Conservation (phyloP, 164 flowering plant genomes). For the Magnolia officinalis region DNA sequence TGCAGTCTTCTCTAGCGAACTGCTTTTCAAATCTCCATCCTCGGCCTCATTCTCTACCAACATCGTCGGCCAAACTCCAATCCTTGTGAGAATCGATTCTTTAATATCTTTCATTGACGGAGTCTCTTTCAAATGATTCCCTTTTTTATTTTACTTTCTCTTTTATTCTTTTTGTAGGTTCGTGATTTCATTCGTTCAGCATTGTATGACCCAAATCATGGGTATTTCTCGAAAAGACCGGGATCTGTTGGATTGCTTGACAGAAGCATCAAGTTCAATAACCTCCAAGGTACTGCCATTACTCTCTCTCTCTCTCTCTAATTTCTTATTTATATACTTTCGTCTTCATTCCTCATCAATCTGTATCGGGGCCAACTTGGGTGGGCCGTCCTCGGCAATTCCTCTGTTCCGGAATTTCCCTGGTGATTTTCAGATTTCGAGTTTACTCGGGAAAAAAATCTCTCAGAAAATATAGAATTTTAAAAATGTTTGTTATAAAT, state of each 20-base stretch:
- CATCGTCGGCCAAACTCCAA: conserved; percentile 53
- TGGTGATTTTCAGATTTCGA: too few relatives aligned
- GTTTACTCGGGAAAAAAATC: too few relatives aligned
- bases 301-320: neutral
- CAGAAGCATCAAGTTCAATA: conserved; percentile 70
- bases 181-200: conserved; percentile 83
- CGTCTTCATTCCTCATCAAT: neutral
- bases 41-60: conserved; percentile 47
- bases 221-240: conserved; percentile 79
- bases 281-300: conserved; percentile 54
- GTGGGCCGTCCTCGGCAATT: too few relatives aligned
- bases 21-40: conserved; percentile 4
- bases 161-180: conserved; percentile 40
- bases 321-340: neutral
- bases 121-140: neutral
- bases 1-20: neutral
- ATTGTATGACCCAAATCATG: conserved; percentile 69
- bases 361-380: neutral
- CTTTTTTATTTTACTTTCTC: neutral
- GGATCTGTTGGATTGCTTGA: conserved; percentile 80
- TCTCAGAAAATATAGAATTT: too few relatives aligned
- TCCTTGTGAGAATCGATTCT: conserved; percentile 41
- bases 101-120: neutral
- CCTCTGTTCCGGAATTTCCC: too few relatives aligned
- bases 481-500: too few relatives aligned